Evolutionary conservation across 768 basidiomycete species (phyloP), one percentile per base, ranked within the genome.

Genomic region (Gelatoporia subvermispora): DNA sequence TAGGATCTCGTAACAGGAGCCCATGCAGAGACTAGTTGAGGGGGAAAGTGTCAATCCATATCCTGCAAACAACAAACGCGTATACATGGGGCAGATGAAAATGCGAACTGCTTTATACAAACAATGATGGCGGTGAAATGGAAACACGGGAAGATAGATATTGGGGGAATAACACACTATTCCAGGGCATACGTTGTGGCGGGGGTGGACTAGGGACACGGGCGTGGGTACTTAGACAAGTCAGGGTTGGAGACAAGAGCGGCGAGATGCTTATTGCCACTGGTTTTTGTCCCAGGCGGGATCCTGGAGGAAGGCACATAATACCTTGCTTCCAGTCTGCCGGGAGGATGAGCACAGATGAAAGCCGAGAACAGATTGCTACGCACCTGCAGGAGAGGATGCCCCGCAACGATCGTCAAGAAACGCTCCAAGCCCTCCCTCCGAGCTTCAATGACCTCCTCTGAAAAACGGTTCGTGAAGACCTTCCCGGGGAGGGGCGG

Each of bases 401-500:
- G 96, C 0, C 96, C 96, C 2, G 96, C 96, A 41, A 99, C 95
- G 53, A 99, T 82, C 58, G 89, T 92, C 59, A 99, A 67, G 70
- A 98, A 99, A 24, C 95, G 74, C 71, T 98, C 95, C 20, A 98
- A 70, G 1, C 95, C 95, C 63, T 98, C 94, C 56, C 95, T 73
- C 50, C 96, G 71, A 47, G 77, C 73, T 68, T 98, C 95, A 50
- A 99, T 97, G 39, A 97, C 88, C 67, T 99, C 96, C 59, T 98
- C 95, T 15, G 93, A 93, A 71, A 98, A 99, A 35, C 96, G 77
- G 62, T 96, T 97, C 25, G 94, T 96, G 71, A 99, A 99, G 35
- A 98, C 91, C 68, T 98, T 99, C 47, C 96, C 96, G 1, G 96
- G 95, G 28, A 99, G 81, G 16, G 92, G 82, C 1, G 96, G 95